Evolutionary conservation across 106 monocot species (phyloP), one percentile per base, ranked within the genome.

Genomic region (Dendrobium chrysotoxum): DNA sequence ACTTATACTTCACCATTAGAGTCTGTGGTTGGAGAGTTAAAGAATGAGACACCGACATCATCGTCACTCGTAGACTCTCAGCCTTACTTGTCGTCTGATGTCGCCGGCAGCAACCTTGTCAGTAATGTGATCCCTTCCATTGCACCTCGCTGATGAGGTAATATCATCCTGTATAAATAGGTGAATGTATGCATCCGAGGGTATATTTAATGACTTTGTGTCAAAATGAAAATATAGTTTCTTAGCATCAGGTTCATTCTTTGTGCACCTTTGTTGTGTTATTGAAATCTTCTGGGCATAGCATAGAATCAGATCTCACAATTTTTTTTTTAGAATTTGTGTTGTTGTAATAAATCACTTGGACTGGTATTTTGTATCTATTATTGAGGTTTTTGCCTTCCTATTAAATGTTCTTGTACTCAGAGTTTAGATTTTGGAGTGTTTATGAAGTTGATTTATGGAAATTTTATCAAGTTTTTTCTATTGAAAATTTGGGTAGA

Each of bases 31-130:
- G 77, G 79, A 2, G 83, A 75, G 17, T 40, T 67, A 17, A 75
- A 40, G 64, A 81, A 80, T 28, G 53, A n/a, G 26, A 84, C 84
- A 3, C 73, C 84, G 3, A 54, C 88, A 6, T 80, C 89, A 26
- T 83, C 89, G 13, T 85, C 91, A 1, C 73, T 83, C 72, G 72
- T 26, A 15, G 28, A 30, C 1, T 35, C 53, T 11, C 70, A 85
- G 50, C 76, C 79, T 2, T 90, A 74, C 46, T 20, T 81, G 5
- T 88, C 93, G 4, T 64, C 84, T 12, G 88, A 99, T 71, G 80
- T 91, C 76, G 82, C 88, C 13, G 92, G 92, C 0, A 95, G 95
- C 15, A 76, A 93, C 79, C 88, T 91, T 58, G 50, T 88, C 41
- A 92, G 92, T 38, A 85, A 89, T 13, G 94, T 75, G 40, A 68